phyloP scores from a whole-genome alignment of 1,284 basidiomycete species.

The Coriolopsis trogii region DNA sequence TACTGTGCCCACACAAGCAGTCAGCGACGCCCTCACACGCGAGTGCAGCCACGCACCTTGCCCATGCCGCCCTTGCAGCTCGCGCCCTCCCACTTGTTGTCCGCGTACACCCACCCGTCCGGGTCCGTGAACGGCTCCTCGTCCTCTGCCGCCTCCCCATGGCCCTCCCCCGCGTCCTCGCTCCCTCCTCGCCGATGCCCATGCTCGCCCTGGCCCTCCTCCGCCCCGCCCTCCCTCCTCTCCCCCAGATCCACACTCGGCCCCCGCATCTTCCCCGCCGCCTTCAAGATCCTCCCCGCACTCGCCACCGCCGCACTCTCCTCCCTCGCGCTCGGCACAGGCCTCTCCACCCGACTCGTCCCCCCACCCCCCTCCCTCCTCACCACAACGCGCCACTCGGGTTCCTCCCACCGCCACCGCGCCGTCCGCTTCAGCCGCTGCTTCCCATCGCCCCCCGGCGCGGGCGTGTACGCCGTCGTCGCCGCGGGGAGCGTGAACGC shows the following conservation, averaged over 20 bases:
- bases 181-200: too few relatives aligned
- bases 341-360: slow-evolving; percentile 58
- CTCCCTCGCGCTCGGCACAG: slow-evolving; percentile 54
- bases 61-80: slow-evolving; percentile 83
- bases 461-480: slow-evolving; percentile 55
- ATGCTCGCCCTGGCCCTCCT: slow-evolving; percentile 22
- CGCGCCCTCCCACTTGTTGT: slow-evolving; percentile 93
- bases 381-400: slow-evolving; percentile 82
- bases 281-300: slow-evolving; percentile 47
- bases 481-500: slow-evolving; percentile 60
- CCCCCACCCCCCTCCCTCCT: slow-evolving; percentile 54
- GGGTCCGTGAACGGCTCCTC: slow-evolving; percentile 69
- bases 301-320: slow-evolving; percentile 41
- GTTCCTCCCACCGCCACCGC: slow-evolving; percentile 85
- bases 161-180: slow-evolving; percentile 12
- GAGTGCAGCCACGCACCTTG: slow-evolving; percentile 49
- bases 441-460: slow-evolving; percentile 47
- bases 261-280: slow-evolving; percentile 49
- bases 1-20: slow-evolving; percentile 49
- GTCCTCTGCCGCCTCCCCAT: slow-evolving; percentile 35
- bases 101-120: slow-evolving; percentile 94
- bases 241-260: slow-evolving; percentile 35
- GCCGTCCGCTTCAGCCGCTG: slow-evolving; percentile 70
- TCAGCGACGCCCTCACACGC: neutral
- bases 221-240: slow-evolving; percentile 27